These are phyloP conservation scores for Russula dissimulans DNA, from an alignment of 768 basidiomycete genomes.

Conservation along the genomic window DNA sequence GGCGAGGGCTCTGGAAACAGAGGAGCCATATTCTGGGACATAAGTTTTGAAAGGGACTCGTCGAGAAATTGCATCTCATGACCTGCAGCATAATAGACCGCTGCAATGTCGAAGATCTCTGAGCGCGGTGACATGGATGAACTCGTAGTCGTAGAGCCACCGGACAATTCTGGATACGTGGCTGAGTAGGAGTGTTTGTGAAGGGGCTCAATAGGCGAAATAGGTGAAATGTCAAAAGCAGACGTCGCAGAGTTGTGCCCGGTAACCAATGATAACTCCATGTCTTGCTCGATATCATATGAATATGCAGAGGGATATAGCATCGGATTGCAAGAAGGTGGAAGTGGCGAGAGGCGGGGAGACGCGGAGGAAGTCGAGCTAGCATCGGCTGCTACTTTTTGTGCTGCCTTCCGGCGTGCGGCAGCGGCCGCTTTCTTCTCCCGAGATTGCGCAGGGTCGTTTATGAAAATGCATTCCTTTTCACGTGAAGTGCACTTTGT, in stretches of 20 bases:
- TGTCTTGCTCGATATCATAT: neutral
- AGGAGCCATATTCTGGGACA: constrained; percentile 14
- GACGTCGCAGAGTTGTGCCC: constrained; percentile 1
- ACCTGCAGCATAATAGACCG: constrained; percentile 10
- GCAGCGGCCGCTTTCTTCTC: constrained; percentile 19
- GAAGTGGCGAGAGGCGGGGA: constrained; percentile 6
- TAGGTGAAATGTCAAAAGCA: constrained; percentile 14
- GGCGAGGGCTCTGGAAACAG: constrained; percentile 9
- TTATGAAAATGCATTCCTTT: constrained; percentile 45
- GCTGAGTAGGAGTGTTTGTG: constrained; percentile 4
- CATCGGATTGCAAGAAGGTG: constrained; percentile 1
- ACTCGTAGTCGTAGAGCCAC: constrained; percentile 9
- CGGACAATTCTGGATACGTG: constrained; percentile 13
- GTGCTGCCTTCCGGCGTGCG: constrained; percentile 13
- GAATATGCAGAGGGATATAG: constrained; percentile 4
- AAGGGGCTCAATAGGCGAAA: constrained; percentile 10
- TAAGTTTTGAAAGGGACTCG: constrained; percentile 18
- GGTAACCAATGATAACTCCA: constrained; percentile 12
- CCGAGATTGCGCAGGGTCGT: constrained; percentile 19
- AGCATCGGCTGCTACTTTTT: constrained; percentile 2
- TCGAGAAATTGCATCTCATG: constrained; percentile 14
- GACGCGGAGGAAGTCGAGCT: constrained; percentile 13
- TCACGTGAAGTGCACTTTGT: constrained; percentile 52
- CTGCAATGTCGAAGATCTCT: constrained; percentile 17
- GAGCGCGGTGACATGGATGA: constrained; percentile 21